Evolutionary conservation across 305 asterid genomes (phyloP).

Genomic region (Solanum hybrid): DNA sequence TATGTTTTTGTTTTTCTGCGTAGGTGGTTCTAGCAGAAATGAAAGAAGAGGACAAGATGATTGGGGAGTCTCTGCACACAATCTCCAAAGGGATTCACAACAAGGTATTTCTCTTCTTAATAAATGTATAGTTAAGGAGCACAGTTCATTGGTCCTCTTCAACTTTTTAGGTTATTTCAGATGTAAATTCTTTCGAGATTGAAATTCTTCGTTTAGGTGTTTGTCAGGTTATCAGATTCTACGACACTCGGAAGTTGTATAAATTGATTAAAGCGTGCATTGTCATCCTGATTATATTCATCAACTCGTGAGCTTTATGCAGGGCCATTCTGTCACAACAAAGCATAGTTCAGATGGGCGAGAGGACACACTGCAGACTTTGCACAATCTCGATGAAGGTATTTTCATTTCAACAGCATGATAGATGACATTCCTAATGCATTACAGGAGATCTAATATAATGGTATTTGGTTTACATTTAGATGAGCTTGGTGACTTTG

Average conservation of each 20-base stretch:
- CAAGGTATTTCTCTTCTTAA: constrained; percentile 37
- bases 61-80: constrained; percentile 67
- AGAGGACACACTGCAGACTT: constrained; percentile 57
- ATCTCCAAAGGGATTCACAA: constrained; percentile 61
- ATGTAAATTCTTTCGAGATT: not conserved
- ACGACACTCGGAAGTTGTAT: not conserved
- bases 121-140: not conserved
- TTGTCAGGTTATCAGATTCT: not conserved
- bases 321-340: constrained; percentile 76
- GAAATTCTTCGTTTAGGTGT: not conserved
- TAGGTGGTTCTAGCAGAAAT: constrained; percentile 66
- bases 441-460: not conserved
- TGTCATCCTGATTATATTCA: not conserved
- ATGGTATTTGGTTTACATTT: not conserved
- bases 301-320: not conserved
- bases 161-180: not conserved
- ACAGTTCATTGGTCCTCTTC: not conserved
- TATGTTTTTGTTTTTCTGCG: constrained; percentile 1
- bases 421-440: not conserved
- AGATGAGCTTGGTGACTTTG: constrained; percentile 69
- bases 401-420: not conserved
- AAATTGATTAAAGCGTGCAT: not conserved
- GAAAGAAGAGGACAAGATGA: constrained; percentile 58
- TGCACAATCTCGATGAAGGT: constrained; percentile 88
- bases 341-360: constrained; percentile 44